phyloP scores from a whole-genome alignment of 2,329 filamentous ascomycete species.

The Hypoxylon sp. region DNA sequence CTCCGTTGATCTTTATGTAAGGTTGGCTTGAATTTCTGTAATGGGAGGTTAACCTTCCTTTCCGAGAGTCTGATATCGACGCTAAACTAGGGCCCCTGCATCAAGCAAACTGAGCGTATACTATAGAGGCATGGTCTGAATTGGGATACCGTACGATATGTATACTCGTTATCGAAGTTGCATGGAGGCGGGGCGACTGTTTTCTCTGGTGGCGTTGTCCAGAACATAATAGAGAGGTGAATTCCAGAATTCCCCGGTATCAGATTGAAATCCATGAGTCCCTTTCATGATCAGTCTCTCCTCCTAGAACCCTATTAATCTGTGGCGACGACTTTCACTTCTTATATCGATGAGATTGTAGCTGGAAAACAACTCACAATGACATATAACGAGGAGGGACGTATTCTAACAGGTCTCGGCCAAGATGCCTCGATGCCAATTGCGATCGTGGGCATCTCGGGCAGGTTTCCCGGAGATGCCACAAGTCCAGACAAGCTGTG shows the following conservation, averaged over 20 bases:
- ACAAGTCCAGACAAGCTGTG: conserved; percentile 50
- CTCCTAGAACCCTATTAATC: background rate
- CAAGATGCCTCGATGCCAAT: conserved; percentile 50
- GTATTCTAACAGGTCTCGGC: conserved; percentile 1
- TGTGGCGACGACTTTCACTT: conserved; percentile 1
- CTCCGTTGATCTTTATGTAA: conserved; percentile 7
- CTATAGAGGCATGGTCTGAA: conserved; percentile 10
- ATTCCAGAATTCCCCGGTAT: background rate
- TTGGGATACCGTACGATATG: conserved; percentile 17
- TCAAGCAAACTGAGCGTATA: background rate
- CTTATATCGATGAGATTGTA: conserved; percentile 3
- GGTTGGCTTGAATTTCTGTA: conserved; percentile 6
- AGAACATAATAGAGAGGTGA: conserved; percentile 17
- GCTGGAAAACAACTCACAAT: background rate
- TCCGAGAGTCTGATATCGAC: conserved; percentile 27
- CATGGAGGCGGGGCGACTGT: conserved; percentile 10
- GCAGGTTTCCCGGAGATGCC: conserved; percentile 51
- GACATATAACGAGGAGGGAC: conserved; percentile 25
- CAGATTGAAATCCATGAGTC: background rate
- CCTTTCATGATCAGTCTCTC: background rate
- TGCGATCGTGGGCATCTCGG: conserved; percentile 51
- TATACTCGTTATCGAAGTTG: conserved; percentile 3
- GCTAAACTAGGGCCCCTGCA: conserved; percentile 23
- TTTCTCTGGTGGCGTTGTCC: background rate
- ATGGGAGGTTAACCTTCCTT: conserved; percentile 5